Evolutionary conservation across 345 rosid species (phyloP), one percentile per base, ranked within the genome.

Genomic region (Acer campestre): DNA sequence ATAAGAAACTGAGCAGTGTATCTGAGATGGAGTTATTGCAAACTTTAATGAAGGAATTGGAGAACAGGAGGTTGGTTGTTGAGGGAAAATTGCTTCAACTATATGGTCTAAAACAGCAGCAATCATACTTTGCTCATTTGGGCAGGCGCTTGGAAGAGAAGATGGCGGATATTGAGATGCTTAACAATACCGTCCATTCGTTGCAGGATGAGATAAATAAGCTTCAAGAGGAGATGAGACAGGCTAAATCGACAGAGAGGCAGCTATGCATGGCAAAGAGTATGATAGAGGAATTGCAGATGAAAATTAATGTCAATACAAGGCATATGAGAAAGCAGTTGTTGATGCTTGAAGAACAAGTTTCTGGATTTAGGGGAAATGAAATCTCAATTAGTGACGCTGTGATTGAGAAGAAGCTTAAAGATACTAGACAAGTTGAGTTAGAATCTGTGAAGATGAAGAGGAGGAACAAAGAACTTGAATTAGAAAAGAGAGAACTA

Each of bases 401-500:
- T 0, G 31, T 16, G n/a, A 17, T 73, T 67, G 74, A 74, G 42
- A 73, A 80, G 71, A 84, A 73, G 76, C 67, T 75, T 55, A 61
- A 74, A 64, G 75, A 59, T 29, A 6, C 61, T 14, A 44, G 70
- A 58, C 71, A 38, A 18, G 27, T 61, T 55, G 78, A 79, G 70
- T 20, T 84, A 22, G 77, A 80, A 61, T 69, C 35, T 38, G 4
- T 71, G 48, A 68, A 58, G 80, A 61, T 79, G 80, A 80, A 51
- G 20, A 75, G 85, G 78, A 58, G 40, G 70, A 88, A 82, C 74
- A 80, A 70, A 74, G 85, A 84, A 59, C 82, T 88, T 46, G 79
- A 84, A 72, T 65, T 82, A 4, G 84, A 85, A 76, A 82, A 77
- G 75, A 79, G 89, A 64, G 88, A 82, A 64, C 22, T 84, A 58